Evolutionary conservation across 2,329 filamentous ascomycete genomes (phyloP), one percentile per base, ranked within the genome.

Genomic region (Plenodomus tracheiphilus): DNA sequence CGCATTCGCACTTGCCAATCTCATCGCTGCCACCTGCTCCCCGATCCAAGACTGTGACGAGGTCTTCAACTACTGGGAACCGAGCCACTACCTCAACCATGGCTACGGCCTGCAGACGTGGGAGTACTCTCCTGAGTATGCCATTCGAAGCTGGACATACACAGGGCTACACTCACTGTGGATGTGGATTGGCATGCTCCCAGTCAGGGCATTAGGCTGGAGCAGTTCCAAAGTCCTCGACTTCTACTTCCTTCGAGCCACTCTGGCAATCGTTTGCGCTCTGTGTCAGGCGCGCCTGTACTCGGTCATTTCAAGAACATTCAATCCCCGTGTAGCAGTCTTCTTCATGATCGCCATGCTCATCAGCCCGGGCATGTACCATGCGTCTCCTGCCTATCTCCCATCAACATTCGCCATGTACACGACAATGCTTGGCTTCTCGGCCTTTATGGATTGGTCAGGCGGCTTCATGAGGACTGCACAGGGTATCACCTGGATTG

Each of bases 51-150:
- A 99, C 74, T 99, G 94, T 70, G 94, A 99, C 65, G 94, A 99
- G 77, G 93, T 93, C 10, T 99, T 96, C 81, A 99, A 99, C 72
- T 99, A 96, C 78, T 99, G 93, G 91, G 94, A 99, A 66, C 93
- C 94, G 0, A 85, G 92, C 0, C 94, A 99, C 74, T 99, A 97
- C 73, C 82, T 99, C 21, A 88, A 85, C 50, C 91, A 97, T 77
- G 89, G 90, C 62, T 93, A 96, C 67, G 94, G 93, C 34, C 80
- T 97, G 42, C 92, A 99, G 76, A 99, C 94, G 1, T 99, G 94
- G 94, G 94, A 99, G 74, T 99, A 97, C 75, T 96, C 93, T 1
- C 94, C 94, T 4, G 87, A 93, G 49, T 97, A 89, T 74, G 89
- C 91, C 42, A 97, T 99, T 62, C 86, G 94, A 55, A 97, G 91